A percentile compares a stretch with the other conserved stretches of the same genome.
phyloP scores from a whole-genome alignment of 129 eudicot species.

The Tagetes patula region DNA sequence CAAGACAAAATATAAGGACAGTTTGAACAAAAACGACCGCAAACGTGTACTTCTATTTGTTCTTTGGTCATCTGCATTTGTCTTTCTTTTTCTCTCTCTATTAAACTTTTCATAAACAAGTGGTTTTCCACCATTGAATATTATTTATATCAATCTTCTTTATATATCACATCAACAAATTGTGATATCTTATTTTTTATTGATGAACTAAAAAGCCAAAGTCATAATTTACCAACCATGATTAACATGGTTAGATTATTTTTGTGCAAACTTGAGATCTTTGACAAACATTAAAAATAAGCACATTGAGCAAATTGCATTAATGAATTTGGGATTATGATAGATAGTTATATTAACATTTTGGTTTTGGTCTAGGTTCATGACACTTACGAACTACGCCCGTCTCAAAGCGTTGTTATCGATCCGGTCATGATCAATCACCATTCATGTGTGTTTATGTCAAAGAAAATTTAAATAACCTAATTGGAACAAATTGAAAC shows the following conservation, averaged over 20 bases:
- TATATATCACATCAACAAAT: constrained; percentile 11
- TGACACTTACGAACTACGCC: too few relatives aligned
- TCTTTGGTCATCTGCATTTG: constrained; percentile 7
- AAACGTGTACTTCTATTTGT: constrained; percentile 32
- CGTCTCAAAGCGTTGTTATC: too few relatives aligned
- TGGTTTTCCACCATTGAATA: constrained; percentile 19
- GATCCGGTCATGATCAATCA: too few relatives aligned
- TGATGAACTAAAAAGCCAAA: background rate
- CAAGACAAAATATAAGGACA: constrained; percentile 17
- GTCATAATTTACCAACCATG: constrained; percentile 1
- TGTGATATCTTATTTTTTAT: background rate
- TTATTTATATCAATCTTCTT: constrained; percentile 11
- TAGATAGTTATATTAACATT: background rate
- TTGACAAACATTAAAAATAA: background rate
- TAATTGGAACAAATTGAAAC: too few relatives aligned
- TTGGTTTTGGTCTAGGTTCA: background rate
- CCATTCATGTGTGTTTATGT: too few relatives aligned
- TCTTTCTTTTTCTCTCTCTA: background rate
- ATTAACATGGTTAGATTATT: background rate
- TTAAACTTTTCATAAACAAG: background rate
- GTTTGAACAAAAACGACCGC: constrained; percentile 23
- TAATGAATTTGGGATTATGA: background rate
- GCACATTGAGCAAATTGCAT: background rate
- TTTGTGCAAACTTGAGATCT: background rate
- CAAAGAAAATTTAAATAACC: too few relatives aligned